Conservation (phyloP, 495 filamentous ascomycete species). For the Glutinoglossum americanum region DNA sequence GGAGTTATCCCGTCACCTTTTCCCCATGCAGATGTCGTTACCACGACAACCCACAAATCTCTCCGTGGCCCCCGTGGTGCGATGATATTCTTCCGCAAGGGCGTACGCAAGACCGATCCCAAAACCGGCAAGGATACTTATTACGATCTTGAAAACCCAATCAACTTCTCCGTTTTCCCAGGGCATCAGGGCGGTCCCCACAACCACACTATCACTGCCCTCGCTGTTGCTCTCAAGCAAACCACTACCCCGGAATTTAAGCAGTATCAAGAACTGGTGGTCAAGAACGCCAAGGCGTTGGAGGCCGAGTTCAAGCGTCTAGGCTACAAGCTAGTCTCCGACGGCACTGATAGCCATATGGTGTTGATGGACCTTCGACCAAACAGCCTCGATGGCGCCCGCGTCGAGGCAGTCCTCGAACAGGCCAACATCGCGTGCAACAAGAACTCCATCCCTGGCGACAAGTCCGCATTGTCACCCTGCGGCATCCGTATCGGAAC, state of each 20-base stretch:
- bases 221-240: constrained; percentile 93
- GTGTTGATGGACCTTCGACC: constrained; percentile 80
- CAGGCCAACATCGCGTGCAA: constrained; percentile 98
- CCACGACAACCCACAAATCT: constrained; percentile 98
- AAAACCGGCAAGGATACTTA: constrained; percentile 78
- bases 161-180: constrained; percentile 99
- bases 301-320: constrained; percentile 61
- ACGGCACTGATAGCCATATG: constrained; percentile 96
- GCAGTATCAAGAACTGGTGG: constrained; percentile 81
- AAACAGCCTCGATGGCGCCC: constrained; percentile 68
- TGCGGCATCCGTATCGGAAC: constrained; percentile 89
- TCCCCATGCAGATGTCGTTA: constrained; percentile 85
- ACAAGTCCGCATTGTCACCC: constrained; percentile 91
- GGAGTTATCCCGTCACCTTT: constrained; percentile 92
- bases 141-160: constrained; percentile 87
- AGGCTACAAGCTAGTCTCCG: constrained; percentile 81
- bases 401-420: constrained; percentile 90
- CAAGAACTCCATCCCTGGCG: constrained; percentile 96
- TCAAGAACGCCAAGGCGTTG: constrained; percentile 79
- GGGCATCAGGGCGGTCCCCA: constrained; percentile 98
- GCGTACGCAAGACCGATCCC: constrained; percentile 66
- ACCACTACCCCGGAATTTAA: constrained; percentile 85
- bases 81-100: constrained; percentile 99
- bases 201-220: constrained; percentile 99
- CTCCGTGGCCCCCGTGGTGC: constrained; percentile 94